Base-by-base conservation (phyloP, 2,329 filamentous ascomycete species). In the Diplodia mutila region DNA sequence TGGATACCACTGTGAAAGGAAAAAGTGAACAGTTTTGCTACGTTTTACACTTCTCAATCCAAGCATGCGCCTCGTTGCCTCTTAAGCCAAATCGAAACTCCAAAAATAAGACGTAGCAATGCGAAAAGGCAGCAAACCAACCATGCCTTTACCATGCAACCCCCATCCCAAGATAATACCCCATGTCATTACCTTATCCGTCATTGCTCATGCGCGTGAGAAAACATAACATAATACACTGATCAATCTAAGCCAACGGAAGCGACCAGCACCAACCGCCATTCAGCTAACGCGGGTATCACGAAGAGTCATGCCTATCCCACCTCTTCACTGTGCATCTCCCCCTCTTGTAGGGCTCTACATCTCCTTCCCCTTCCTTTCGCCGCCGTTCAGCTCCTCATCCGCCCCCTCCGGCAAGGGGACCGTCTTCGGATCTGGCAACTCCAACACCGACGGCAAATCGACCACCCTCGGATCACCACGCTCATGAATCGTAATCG, bases 391-490 rank as follows among this genome's bases (percentile, higher is more conserved):
- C 42, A 63, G 32, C 5, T 29, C 59, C 29, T 37, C 46, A 25
- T 39, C 46, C 46, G 46, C 59, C 21, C 51, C 52, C 64, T 69
- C 53, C 14, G 70, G 70, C 23, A 72, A 65, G 8, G 69, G 66
- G 18, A 71, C 70, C 42, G 66, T 42, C 21, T 39, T 59, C 27
- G 79, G 78, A 34, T 77, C 75, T 11, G 78, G 77, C 68, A 79
- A 69, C 70, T 79, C 71, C 37, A 73, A 71, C 37, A 80, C 78
- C 37, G 75, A 76, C 0, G 77, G 77, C 69, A 80, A 65, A 69
- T 80, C 75, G 18, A 71, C 63, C 9, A 79, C 74, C 4, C 71
- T 68, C n/a, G 73, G 71, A 37, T 61, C 57, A 16, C 70, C 72
- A 27, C 70, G 29, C 46, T 77, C 75, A 6, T 69, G 69, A 51